Evolutionary conservation across 306 rosid species (phyloP).

Genomic region (Bauhinia variegata): DNA sequence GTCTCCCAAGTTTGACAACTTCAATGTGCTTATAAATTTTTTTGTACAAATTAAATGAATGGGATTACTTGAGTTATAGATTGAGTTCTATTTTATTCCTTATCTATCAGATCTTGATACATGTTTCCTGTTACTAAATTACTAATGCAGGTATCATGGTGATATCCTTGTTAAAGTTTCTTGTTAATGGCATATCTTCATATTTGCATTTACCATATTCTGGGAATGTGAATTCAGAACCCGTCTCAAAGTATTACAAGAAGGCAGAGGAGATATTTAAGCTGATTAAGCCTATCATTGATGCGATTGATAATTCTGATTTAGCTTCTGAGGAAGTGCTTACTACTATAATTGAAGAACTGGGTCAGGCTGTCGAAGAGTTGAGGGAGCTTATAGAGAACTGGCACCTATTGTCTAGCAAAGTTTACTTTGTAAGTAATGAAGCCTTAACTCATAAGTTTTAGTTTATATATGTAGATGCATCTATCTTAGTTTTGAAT

Average conservation of each 20-base stretch:
- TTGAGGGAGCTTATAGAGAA: constrained; percentile 71
- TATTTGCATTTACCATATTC: constrained; percentile 65
- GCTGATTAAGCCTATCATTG: constrained; percentile 79
- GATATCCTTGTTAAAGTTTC: constrained; percentile 71
- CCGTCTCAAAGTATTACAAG: constrained; percentile 68
- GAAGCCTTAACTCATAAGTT: constrained; percentile 1
- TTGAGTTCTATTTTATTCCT: constrained; percentile 7
- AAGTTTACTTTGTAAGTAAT: constrained; percentile 85
- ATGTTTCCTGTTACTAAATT: constrained; percentile 37
- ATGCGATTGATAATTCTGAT: constrained; percentile 69
- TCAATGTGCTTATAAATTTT: neutral
- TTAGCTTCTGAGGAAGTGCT: constrained; percentile 69
- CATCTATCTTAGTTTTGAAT: constrained; percentile 7
- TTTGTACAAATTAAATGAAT: constrained; percentile 27
- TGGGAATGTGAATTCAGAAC: constrained; percentile 67
- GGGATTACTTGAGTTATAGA: constrained; percentile 19
- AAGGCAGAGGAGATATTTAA: constrained; percentile 76
- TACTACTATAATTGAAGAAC: constrained; percentile 65
- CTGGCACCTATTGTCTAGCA: constrained; percentile 85
- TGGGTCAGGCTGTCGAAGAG: constrained; percentile 66
- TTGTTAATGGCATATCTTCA: constrained; percentile 71
- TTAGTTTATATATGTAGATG: constrained; percentile 17
- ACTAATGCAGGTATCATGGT: constrained; percentile 84
- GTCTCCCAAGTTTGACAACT: too few relatives aligned
- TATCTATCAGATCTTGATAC: constrained; percentile 30